Conservation (phyloP, 225 moss, liverwort and hornwort species). For the Sphagnum contortum region DNA sequence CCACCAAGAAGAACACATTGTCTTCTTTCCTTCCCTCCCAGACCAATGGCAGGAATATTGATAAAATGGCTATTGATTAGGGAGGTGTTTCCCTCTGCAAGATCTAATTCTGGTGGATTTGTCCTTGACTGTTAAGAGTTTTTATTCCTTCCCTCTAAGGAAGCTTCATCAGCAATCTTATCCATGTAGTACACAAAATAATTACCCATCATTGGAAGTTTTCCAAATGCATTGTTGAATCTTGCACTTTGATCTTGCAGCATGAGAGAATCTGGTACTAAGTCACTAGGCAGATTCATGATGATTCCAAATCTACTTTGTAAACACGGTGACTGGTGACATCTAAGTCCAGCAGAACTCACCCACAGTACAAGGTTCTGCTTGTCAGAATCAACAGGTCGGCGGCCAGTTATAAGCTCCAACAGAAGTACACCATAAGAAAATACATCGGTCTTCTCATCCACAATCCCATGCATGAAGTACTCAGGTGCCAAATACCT, state of each 20-base stretch:
- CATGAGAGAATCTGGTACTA: no score
- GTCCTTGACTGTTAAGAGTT: neutral
- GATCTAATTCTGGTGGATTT: neutral
- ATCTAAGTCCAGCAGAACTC: conserved; percentile 2
- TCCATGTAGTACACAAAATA: no score
- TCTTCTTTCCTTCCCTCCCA: neutral
- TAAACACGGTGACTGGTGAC: no score
- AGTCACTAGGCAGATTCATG: no score
- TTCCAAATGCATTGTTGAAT: no score
- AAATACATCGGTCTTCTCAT: conserved; percentile 59
- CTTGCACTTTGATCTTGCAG: no score
- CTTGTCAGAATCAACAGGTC: conserved; percentile 41
- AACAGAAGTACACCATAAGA: conserved; percentile 48
- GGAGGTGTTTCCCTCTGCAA: neutral
- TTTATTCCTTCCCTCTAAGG: neutral
- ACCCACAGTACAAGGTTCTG: conserved; percentile 57
- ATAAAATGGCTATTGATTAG: no score
- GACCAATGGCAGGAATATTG: neutral
- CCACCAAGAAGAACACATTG: neutral
- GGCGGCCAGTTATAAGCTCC: conserved; percentile 47
- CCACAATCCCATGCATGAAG: conserved; percentile 51
- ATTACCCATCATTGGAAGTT: no score
- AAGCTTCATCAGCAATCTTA: no score
- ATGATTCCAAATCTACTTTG: no score
- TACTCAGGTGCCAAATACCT: conserved; percentile 53